Evolutionary conservation across 1,284 basidiomycete genomes (phyloP).

Genomic region (Phylloporus sp.): DNA sequence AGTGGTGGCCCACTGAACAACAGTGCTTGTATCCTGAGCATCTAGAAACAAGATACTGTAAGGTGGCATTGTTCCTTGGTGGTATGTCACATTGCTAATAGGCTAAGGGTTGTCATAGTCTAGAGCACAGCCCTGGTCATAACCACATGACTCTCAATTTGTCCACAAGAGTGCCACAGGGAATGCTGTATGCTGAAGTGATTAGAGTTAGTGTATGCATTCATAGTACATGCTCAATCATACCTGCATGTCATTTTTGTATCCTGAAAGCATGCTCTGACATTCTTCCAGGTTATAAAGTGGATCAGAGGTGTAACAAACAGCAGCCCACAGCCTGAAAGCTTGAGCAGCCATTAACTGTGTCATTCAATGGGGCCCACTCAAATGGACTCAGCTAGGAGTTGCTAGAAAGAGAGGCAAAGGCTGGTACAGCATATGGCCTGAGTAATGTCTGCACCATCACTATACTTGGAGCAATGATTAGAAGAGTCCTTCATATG

Average conservation of each 20-base stretch:
- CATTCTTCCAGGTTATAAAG: slow-evolving; percentile 23
- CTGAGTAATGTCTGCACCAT: slow-evolving; percentile 4
- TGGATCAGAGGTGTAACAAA: slow-evolving; percentile 27
- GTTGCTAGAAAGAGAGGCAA: slow-evolving; percentile 12
- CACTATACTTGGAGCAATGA: background rate
- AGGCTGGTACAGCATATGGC: slow-evolving; percentile 17
- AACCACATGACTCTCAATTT: slow-evolving; percentile 35
- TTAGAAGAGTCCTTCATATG: slow-evolving; percentile 11
- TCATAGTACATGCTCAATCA: background rate
- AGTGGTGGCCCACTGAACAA: slow-evolving; percentile 32
- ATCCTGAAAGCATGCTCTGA: slow-evolving; percentile 20
- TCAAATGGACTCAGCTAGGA: slow-evolving; percentile 17
- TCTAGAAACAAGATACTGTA: slow-evolving; percentile 26
- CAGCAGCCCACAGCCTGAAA: slow-evolving; percentile 29
- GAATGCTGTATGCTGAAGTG: slow-evolving; percentile 23
- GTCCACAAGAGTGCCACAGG: slow-evolving; percentile 29
- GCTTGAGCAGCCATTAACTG: slow-evolving; percentile 26
- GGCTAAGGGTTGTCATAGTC: slow-evolving; percentile 30
- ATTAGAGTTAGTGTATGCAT: background rate
- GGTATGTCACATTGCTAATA: slow-evolving; percentile 16
- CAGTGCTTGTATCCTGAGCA: slow-evolving; percentile 29
- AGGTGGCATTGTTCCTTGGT: slow-evolving; percentile 32
- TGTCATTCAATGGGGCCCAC: slow-evolving; percentile 25
- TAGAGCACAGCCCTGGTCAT: slow-evolving; percentile 25
- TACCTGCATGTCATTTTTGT: slow-evolving; percentile 24